Evolutionary conservation across 805 yeast species (phyloP), one percentile per base, ranked within the genome.

Genomic region (Sporopachydermia lactativora): DNA sequence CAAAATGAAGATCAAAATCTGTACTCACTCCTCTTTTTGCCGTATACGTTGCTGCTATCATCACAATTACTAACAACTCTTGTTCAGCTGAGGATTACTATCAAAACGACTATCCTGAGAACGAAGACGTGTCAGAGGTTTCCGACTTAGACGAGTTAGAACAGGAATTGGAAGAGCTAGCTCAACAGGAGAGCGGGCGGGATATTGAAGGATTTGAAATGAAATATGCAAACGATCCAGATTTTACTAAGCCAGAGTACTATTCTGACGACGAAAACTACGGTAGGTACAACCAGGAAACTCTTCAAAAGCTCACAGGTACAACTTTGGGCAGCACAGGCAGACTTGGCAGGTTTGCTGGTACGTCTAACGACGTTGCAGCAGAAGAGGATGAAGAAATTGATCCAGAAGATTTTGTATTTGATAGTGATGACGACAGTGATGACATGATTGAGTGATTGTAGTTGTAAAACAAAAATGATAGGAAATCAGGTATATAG

Each of bases 71-170:
- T 24, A 24, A 8, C n/a, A 24, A 24, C 31, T 24, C n/a, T n/a
- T 24, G 31, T 8, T 8, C n/a, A 24, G 31, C 31, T 8, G 31
- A 24, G 31, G 31, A 24, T 24, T 24, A 24, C n/a, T 24, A 24
- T 24, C 31, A 24, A 24, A 24, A 24, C 31, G 31, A 24, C n/a
- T 24, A 24, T 24, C 31, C 31, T n/a, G 31, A 24, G 31, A 24
- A 24, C 31, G 31, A 24, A 24, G 31, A 24, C 31, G 31, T 24
- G n/a, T 24, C 31, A n/a, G 31, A 24, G 13, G n/a, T 8, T 24
- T 24, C 31, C 8, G n/a, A 8, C n/a, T 24, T 24, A 24, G 31
- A 24, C 8, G 31, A n/a, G n/a, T 24, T 24, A n/a, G 31, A 24
- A 24, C 31, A 24, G 31, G 31, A 24, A 24, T 8, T 24, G n/a